These are phyloP conservation scores for Apiospora kogelbergensis DNA, from an alignment of 2,329 filamentous ascomycete species.

Conservation along the genomic window DNA sequence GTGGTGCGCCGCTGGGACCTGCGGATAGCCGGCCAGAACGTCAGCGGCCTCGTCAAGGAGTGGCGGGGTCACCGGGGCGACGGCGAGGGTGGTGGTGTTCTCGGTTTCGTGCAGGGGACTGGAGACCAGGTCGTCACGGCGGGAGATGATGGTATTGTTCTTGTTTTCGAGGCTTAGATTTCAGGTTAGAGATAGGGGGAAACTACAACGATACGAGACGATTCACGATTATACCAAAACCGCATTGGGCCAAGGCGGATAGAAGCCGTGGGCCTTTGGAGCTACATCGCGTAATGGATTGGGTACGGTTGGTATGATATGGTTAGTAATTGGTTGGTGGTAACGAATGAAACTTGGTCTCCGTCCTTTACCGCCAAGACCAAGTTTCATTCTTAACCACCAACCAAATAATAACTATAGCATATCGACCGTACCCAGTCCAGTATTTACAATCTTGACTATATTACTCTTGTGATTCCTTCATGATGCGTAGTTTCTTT, in stretches of 20 bases:
- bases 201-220: neutral
- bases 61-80: conserved; percentile 88
- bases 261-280: neutral
- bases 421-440: too few species aligned
- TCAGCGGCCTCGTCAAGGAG: conserved; percentile 69
- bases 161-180: conserved; percentile 63
- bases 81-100: conserved; percentile 82
- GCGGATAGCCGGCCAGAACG: conserved; percentile 41
- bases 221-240: conserved; percentile 6
- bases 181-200: neutral
- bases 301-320: neutral
- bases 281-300: neutral
- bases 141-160: conserved; percentile 76
- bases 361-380: too few species aligned
- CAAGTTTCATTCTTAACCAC: too few species aligned
- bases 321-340: too few species aligned
- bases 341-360: too few species aligned
- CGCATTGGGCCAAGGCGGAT: neutral
- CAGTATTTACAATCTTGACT: too few species aligned
- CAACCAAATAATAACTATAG: too few species aligned
- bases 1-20: conserved; percentile 87
- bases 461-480: too few species aligned
- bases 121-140: conserved; percentile 81
- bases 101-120: conserved; percentile 84
- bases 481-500: too few species aligned